These are phyloP conservation scores for Colletotrichum lini DNA, from an alignment of 2,329 filamentous ascomycete genomes.

Conservation along the genomic window DNA sequence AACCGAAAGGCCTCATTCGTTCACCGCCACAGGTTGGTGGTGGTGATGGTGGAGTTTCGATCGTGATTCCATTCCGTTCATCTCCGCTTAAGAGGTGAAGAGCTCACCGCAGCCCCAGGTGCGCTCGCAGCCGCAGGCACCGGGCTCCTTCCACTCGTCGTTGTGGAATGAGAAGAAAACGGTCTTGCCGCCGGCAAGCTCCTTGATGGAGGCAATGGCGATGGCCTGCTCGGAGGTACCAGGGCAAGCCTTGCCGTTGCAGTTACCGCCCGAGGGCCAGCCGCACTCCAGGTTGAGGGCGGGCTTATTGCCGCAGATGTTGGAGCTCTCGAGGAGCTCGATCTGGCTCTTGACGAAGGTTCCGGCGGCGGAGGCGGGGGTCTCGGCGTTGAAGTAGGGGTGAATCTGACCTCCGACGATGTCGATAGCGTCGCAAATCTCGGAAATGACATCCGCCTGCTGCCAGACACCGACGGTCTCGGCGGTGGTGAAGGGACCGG, in stretches of 20 bases:
- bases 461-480: constrained; percentile 88
- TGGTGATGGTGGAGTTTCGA: background rate
- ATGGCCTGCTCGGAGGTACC: constrained; percentile 75
- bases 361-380: constrained; percentile 77
- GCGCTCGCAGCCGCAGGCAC: constrained; percentile 81
- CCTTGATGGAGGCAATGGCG: constrained; percentile 81
- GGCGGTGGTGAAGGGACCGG: constrained; percentile 83
- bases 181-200: constrained; percentile 75
- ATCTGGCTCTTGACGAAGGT: constrained; percentile 83
- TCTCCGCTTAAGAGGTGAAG: constrained; percentile 52
- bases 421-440: constrained; percentile 82
- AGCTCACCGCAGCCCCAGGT: constrained; percentile 78
- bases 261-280: constrained; percentile 81
- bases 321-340: constrained; percentile 70
- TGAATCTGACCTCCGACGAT: constrained; percentile 90
- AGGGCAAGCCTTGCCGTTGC: constrained; percentile 82
- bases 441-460: constrained; percentile 67
- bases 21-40: background rate
- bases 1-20: background rate
- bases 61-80: background rate
- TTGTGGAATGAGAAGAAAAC: constrained; percentile 87
- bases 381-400: constrained; percentile 89
- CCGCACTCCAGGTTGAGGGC: constrained; percentile 91
- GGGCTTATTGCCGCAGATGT: constrained; percentile 78
- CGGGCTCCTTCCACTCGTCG: constrained; percentile 85